These are phyloP conservation scores for Quercus alba DNA, from an alignment of 306 rosid genomes.

Conservation along the genomic window DNA sequence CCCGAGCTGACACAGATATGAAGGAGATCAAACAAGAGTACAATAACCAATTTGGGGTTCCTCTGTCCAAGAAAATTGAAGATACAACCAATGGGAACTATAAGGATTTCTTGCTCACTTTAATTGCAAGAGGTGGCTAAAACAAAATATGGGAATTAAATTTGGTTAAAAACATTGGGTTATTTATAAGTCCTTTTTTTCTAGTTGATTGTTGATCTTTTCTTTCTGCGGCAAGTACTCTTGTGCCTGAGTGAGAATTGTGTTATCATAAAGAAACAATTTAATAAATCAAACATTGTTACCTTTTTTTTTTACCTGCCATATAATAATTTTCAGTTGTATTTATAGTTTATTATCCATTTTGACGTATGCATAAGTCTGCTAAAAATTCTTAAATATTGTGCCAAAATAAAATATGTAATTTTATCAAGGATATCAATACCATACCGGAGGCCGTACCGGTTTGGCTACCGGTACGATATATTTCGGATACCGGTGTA, in stretches of 20 bases:
- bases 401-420: too few relatives aligned
- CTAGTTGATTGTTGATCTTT: conserved; percentile 5
- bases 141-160: not conserved
- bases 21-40: conserved; percentile 60
- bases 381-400: too few relatives aligned
- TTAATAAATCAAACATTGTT: too few relatives aligned
- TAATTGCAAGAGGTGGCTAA: conserved; percentile 55
- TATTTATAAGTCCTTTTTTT: not conserved
- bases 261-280: not conserved
- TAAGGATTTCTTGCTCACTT: conserved; percentile 77
- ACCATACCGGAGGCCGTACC: too few relatives aligned
- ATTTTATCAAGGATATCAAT: too few relatives aligned
- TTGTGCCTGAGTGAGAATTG: conserved; percentile 4
- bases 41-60: conserved; percentile 43
- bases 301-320: not conserved
- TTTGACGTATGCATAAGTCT: too few relatives aligned
- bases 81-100: conserved; percentile 65
- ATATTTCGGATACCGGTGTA: too few relatives aligned
- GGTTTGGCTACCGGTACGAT: too few relatives aligned
- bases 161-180: not conserved
- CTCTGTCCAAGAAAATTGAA: conserved; percentile 56
- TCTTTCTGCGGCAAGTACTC: not conserved
- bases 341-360: too few relatives aligned
- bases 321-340: too few relatives aligned
- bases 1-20: conserved; percentile 76